Evolutionary conservation across 805 yeast species (phyloP).

Genomic region (Yarrowia sp.): DNA sequence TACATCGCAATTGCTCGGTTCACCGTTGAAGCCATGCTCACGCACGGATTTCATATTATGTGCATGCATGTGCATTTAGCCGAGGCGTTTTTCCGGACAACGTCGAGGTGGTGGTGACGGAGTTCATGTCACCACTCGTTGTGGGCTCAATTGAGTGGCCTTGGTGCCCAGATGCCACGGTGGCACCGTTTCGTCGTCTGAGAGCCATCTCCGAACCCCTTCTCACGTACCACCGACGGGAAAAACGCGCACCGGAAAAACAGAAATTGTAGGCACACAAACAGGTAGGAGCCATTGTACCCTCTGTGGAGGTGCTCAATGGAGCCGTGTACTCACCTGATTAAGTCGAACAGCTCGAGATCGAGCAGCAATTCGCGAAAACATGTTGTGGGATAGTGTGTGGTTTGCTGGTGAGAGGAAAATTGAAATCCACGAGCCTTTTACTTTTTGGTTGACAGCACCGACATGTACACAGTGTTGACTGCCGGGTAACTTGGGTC

Average conservation of each 20-base stretch:
- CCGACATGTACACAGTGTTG: conserved; percentile 35
- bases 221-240: too few species aligned
- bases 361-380: conserved; percentile 39
- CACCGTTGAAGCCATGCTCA: not conserved
- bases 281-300: conserved; percentile 9
- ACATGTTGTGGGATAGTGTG: conserved; percentile 30
- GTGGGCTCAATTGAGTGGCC: conserved; percentile 5
- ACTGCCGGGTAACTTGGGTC: conserved; percentile 23
- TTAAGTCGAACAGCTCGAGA: conserved; percentile 38
- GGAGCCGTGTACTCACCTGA: conserved; percentile 25
- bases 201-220: too few species aligned
- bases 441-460: conserved; percentile 35
- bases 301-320: not conserved
- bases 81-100: conserved; percentile 39
- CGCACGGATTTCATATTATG: conserved; percentile 33
- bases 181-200: too few species aligned
- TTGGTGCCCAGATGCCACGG: too few species aligned
- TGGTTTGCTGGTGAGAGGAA: conserved; percentile 35
- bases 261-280: not conserved
- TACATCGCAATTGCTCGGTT: too few species aligned
- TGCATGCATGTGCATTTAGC: conserved; percentile 39
- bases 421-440: conserved; percentile 37
- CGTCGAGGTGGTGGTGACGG: not conserved
- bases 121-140: too few species aligned
- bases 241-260: conserved; percentile 39